phyloP scores from a whole-genome alignment of 768 basidiomycete genomes.

The Psilocybe azurescens region DNA sequence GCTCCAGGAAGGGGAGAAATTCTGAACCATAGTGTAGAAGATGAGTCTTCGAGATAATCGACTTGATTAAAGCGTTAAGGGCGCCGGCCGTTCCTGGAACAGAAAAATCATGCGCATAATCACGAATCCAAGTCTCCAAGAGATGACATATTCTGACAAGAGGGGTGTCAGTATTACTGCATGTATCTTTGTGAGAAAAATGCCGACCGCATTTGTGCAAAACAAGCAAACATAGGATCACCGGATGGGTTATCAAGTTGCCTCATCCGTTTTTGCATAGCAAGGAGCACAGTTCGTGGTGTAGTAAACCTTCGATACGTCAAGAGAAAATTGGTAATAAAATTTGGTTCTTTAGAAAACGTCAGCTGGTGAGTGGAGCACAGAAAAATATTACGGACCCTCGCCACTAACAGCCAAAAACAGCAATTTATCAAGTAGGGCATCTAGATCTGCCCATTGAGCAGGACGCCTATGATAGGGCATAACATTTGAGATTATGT shows the following conservation, averaged over 20 bases:
- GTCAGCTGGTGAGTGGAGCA: not conserved
- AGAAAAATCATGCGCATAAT: slow-evolving; percentile 82
- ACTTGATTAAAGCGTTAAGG: slow-evolving; percentile 76
- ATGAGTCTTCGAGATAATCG: slow-evolving; percentile 79
- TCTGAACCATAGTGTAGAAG: slow-evolving; percentile 86
- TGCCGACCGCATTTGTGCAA: slow-evolving; percentile 84
- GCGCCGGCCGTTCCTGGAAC: slow-evolving; percentile 77
- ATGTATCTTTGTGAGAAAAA: not conserved
- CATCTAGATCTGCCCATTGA: slow-evolving; percentile 79
- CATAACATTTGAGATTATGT: slow-evolving; percentile 1
- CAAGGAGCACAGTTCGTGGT: slow-evolving; percentile 78
- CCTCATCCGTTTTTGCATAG: slow-evolving; percentile 88
- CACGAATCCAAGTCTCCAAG: slow-evolving; percentile 76
- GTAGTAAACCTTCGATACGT: slow-evolving; percentile 85
- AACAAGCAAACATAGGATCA: slow-evolving; percentile 87
- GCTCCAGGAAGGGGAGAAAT: slow-evolving; percentile 80
- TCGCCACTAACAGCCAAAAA: slow-evolving; percentile 87
- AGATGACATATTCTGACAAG: slow-evolving; percentile 74
- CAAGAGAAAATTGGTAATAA: slow-evolving; percentile 79
- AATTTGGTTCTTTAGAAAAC: slow-evolving; percentile 64
- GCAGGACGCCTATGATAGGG: slow-evolving; percentile 49
- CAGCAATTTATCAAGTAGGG: slow-evolving; percentile 80
- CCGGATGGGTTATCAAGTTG: slow-evolving; percentile 72
- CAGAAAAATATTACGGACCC: slow-evolving; percentile 47
- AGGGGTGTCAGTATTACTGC: not conserved